These are phyloP conservation scores for Pontederia paniculata DNA, from an alignment of 176 grass and related monocot species.

Conservation along the genomic window DNA sequence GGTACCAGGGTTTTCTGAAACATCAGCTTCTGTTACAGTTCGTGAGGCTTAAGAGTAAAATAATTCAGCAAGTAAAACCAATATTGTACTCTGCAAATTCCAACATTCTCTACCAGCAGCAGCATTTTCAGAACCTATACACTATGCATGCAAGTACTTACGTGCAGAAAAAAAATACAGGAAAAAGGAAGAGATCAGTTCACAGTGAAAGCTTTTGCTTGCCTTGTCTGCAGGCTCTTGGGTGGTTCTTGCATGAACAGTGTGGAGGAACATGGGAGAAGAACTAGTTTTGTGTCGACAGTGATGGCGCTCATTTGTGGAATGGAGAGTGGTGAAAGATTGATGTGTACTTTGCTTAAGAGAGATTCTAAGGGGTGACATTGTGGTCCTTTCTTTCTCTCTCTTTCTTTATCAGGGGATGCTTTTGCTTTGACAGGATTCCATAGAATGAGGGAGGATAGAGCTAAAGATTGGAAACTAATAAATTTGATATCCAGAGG, in stretches of 20 bases:
- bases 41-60: not conserved
- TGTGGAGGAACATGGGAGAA: conserved; percentile 61
- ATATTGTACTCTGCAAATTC: not conserved
- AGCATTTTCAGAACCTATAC: conserved; percentile 26
- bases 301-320: too few relatives aligned
- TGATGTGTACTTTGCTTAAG: not conserved
- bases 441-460: conserved; percentile 13
- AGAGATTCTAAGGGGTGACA: not conserved
- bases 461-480: not conserved
- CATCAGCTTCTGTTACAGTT: not conserved
- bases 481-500: conserved; percentile 2
- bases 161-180: not conserved
- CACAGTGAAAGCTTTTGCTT: not conserved
- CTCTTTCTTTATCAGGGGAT: conserved; percentile 33
- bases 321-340: not conserved
- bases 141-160: not conserved
- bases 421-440: conserved; percentile 33
- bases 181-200: not conserved
- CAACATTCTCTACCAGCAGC: not conserved
- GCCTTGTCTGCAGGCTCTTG: conserved; percentile 48
- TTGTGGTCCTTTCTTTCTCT: conserved; percentile 16
- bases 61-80: not conserved
- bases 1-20: conserved; percentile 61
- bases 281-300: not conserved
- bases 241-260: conserved; percentile 47